Evolutionary conservation across 2,329 filamentous ascomycete species (phyloP), one percentile per base, ranked within the genome.

Genomic region (Daldinia eschscholtzii): DNA sequence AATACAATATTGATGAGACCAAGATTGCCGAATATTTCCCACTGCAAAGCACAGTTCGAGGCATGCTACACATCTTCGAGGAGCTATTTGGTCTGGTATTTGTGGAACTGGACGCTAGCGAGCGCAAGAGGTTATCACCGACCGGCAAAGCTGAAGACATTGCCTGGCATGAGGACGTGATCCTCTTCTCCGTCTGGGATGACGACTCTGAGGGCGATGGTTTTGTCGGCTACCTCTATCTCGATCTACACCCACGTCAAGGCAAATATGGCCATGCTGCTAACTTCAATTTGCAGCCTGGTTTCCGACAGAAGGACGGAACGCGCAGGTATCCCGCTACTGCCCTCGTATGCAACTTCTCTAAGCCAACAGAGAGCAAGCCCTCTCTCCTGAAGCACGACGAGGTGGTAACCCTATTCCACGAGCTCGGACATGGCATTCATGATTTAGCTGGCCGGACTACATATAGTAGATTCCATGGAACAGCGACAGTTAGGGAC

Each of bases 221-320:
- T 39, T 96, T 96, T 75, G 90, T 93, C 6, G 93, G 93, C 44
- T 96, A 95, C 78, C 85, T 96, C 28, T 95, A 95, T 79, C 87
- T 96, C 13, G 93, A 96, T 79, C 85, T 95, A 20, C 91, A 93
- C 79, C 92, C 92, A 1, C 87, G 93, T 41, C 89, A 89, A 74
- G 92, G 93, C 79, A 96, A 96, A 80, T 95, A 95, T 78, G 90
- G 91, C 15, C 93, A 95, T 76, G 92, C 93, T 5, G 93, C 93
- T 75, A 95, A 95, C 83, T 95, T 96, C 83, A 92, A 90, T 79
- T 80, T 96, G 1, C 89, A 93, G 80, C 91, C 92, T 0, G 91
- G 91, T 26, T 93, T 87, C 80, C 81, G 89, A 63, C 83, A 86
- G 64, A 83, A 87, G 59, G 88, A 93, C 67, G 92, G 92, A 69